phyloP scores from a whole-genome alignment of 495 filamentous ascomycete species.

The Astrothelium subdiscretum region DNA sequence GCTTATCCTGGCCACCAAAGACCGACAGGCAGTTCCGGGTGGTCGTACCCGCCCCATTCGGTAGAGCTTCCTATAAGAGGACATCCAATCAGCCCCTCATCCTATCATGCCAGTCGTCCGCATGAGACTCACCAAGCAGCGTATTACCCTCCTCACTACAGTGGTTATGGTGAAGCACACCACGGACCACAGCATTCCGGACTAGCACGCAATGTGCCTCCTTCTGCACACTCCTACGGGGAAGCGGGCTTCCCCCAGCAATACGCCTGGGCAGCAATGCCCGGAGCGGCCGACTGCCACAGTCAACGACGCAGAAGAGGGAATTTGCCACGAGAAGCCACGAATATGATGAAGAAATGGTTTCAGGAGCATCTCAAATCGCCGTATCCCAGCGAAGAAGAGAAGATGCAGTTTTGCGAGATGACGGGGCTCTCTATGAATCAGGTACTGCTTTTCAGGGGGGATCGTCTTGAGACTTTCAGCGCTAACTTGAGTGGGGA shows the following conservation, averaged over 20 bases:
- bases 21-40: neutral
- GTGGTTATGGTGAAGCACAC: neutral
- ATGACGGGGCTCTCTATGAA: conserved; percentile 69
- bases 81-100: neutral
- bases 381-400: conserved; percentile 82
- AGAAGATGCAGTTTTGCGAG: conserved; percentile 72
- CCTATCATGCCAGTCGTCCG: neutral
- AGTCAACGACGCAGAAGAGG: conserved; percentile 44
- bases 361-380: conserved; percentile 64
- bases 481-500: neutral
- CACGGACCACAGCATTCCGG: neutral
- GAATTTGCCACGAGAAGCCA: conserved; percentile 78
- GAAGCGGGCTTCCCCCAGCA: neutral
- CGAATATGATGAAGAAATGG: conserved; percentile 71
- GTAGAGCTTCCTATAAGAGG: neutral
- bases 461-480: too few relatives aligned
- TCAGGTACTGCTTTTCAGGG: too few relatives aligned
- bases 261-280: neutral
- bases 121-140: neutral
- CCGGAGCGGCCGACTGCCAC: neutral
- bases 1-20: neutral
- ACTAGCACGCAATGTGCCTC: neutral
- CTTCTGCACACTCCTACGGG: neutral
- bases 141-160: neutral
- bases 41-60: neutral